A percentile compares a stretch with the other conserved stretches of the same genome.
Conservation (phyloP, 305 asterid species). For the Lippia alba region DNA sequence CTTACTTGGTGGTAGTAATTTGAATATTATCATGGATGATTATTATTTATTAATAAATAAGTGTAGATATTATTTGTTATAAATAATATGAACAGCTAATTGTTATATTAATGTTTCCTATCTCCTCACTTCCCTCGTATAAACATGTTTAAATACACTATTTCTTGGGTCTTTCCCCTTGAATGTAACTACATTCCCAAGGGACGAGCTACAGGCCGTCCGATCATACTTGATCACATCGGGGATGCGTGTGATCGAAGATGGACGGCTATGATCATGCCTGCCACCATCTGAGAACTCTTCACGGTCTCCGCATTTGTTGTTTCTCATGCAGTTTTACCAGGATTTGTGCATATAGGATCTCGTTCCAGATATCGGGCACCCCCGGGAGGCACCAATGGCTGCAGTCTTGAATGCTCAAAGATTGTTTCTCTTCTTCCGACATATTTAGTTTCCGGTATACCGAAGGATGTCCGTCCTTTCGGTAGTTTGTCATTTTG, state of each 20-base stretch:
- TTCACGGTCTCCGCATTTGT: background rate
- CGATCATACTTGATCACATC: background rate
- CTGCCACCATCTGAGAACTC: background rate
- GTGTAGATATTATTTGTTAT: no score
- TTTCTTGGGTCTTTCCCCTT: constrained; percentile 44
- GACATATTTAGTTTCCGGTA: constrained; percentile 50
- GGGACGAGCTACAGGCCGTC: background rate
- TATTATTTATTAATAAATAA: no score
- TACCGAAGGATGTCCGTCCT: constrained; percentile 80
- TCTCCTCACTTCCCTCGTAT: constrained; percentile 24
- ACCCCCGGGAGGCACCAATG: constrained; percentile 91
- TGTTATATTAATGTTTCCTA: no score
- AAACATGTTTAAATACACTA: constrained; percentile 8
- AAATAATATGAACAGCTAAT: no score
- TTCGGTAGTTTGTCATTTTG: constrained; percentile 63
- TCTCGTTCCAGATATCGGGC: constrained; percentile 82
- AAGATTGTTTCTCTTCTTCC: constrained; percentile 44
- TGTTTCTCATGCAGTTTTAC: constrained; percentile 41
- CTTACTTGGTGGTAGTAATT: background rate
- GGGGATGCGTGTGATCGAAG: background rate
- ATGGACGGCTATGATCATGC: background rate
- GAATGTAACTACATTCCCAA: constrained; percentile 27
- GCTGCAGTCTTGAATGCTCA: constrained; percentile 69
- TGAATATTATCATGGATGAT: no score
- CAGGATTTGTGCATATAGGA: constrained; percentile 59